A percentile compares a stretch with the other conserved stretches of the same genome.
Conservation (phyloP, 1,139 yeast genomes). For the Pichia sp. region DNA sequence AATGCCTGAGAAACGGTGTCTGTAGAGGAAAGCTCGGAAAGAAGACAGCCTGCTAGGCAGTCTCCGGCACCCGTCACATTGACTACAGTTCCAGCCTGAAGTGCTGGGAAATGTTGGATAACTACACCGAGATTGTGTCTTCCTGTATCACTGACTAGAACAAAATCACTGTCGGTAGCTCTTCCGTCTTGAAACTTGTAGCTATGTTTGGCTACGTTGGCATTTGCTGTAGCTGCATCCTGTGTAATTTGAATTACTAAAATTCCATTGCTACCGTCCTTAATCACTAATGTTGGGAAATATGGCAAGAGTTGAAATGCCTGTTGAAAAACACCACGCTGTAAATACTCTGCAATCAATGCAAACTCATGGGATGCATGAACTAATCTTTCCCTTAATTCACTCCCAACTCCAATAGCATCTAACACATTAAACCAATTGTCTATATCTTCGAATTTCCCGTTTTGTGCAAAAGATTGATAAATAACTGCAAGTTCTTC, state of each 20-base stretch:
- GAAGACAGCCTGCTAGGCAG: slow-evolving; percentile 52
- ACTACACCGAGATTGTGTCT: slow-evolving; percentile 42
- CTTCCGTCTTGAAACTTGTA: slow-evolving; percentile 7
- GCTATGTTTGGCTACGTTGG: slow-evolving; percentile 3
- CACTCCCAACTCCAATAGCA: slow-evolving; percentile 45
- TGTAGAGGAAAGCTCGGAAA: slow-evolving; percentile 25
- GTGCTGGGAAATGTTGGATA: slow-evolving; percentile 59
- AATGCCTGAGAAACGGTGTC: neutral
- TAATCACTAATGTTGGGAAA: slow-evolving; percentile 60
- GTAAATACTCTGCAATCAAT: slow-evolving; percentile 29
- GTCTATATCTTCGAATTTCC: slow-evolving; percentile 51
- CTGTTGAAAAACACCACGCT: slow-evolving; percentile 59
- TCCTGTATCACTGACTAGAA: slow-evolving; percentile 27
- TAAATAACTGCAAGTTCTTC: slow-evolving; percentile 54
- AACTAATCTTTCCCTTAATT: slow-evolving; percentile 39
- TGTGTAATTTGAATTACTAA: slow-evolving; percentile 38
- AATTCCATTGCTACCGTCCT: slow-evolving; percentile 65
- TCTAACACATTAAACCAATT: slow-evolving; percentile 75
- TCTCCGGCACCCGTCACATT: slow-evolving; percentile 76
- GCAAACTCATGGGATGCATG: slow-evolving; percentile 27
- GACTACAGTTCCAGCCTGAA: slow-evolving; percentile 32
- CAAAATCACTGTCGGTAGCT: slow-evolving; percentile 20
- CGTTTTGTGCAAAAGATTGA: slow-evolving; percentile 41
- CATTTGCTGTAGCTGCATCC: slow-evolving; percentile 10
- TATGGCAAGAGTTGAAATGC: slow-evolving; percentile 67